Evolutionary conservation across 805 yeast species (phyloP).

Genomic region (Brettanomyces sp.): DNA sequence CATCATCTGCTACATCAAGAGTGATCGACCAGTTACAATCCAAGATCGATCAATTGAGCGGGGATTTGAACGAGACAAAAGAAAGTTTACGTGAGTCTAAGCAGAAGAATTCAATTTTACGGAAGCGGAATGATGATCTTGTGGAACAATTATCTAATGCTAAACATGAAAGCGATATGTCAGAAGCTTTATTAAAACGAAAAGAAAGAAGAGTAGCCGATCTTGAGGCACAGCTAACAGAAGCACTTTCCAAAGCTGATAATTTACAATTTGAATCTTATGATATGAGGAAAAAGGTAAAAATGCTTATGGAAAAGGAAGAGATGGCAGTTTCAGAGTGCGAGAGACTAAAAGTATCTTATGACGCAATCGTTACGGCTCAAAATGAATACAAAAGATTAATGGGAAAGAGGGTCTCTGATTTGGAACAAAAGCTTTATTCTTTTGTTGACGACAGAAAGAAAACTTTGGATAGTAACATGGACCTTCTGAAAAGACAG

Average conservation of each 20-base stretch:
- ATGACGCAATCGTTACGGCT: slow-evolving; percentile 44
- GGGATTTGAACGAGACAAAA: slow-evolving; percentile 14
- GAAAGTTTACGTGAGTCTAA: slow-evolving; percentile 35
- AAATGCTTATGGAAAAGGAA: slow-evolving; percentile 38
- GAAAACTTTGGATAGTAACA: slow-evolving; percentile 27
- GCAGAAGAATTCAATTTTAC: slow-evolving; percentile 39
- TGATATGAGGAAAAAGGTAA: slow-evolving; percentile 39
- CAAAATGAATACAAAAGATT: slow-evolving; percentile 42
- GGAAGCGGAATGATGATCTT: slow-evolving; percentile 40
- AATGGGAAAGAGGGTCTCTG: slow-evolving; percentile 34
- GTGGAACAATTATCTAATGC: slow-evolving; percentile 60
- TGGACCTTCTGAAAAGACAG: slow-evolving; percentile 29
- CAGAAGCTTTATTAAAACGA: slow-evolving; percentile 56
- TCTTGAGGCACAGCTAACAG: slow-evolving; percentile 49
- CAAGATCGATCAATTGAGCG: slow-evolving; percentile 20
- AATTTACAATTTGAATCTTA: slow-evolving; percentile 39
- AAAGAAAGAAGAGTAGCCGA: slow-evolving; percentile 63
- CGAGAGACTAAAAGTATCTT: slow-evolving; percentile 47
- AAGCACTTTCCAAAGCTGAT: slow-evolving; percentile 37
- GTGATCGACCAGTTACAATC: slow-evolving; percentile 25
- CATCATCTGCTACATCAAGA: slow-evolving; percentile 17
- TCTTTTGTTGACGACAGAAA: slow-evolving; percentile 28
- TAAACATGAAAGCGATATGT: slow-evolving; percentile 71
- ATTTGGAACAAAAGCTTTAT: slow-evolving; percentile 29
- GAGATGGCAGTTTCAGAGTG: slow-evolving; percentile 38